Conservation (phyloP, 2,329 filamentous ascomycete genomes). For the Capronia coronata region DNA sequence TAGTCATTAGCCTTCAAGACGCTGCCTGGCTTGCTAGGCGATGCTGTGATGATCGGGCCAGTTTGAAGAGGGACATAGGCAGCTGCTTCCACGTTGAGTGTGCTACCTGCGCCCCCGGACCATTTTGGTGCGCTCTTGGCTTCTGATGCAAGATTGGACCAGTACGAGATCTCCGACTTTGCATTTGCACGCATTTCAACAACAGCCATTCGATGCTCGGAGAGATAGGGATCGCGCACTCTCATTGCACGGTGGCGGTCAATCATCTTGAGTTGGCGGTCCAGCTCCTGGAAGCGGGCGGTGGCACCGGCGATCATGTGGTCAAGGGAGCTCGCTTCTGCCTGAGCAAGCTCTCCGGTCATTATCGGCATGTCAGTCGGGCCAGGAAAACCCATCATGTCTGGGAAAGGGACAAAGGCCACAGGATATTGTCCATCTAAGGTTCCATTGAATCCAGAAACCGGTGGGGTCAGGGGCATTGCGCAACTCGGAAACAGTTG, state of each 20-base stretch:
- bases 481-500: slow-evolving; percentile 8
- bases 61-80: slow-evolving; percentile 20
- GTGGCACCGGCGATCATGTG: slow-evolving; percentile 11
- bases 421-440: slow-evolving; percentile 6
- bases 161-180: slow-evolving; percentile 19
- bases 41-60: neutral
- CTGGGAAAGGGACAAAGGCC: slow-evolving; percentile 5
- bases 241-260: slow-evolving; percentile 27
- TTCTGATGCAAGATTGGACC: slow-evolving; percentile 11
- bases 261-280: slow-evolving; percentile 25
- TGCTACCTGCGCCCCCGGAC: slow-evolving; percentile 5
- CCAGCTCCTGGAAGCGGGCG: slow-evolving; percentile 20
- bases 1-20: neutral
- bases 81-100: slow-evolving; percentile 25
- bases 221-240: slow-evolving; percentile 15
- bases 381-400: slow-evolving; percentile 7
- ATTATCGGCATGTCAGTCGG: slow-evolving; percentile 1
- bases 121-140: slow-evolving; percentile 3
- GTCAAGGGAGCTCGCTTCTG: slow-evolving; percentile 1
- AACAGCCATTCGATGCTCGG: slow-evolving; percentile 22
- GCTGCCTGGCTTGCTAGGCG: neutral
- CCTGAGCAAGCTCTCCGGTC: neutral
- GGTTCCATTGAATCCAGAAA: slow-evolving; percentile 9
- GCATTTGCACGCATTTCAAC: slow-evolving; percentile 23
- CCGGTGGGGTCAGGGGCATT: slow-evolving; percentile 4